Base-by-base conservation (phyloP, 768 basidiomycete species). In the Phylloporus rhodoxanthus region DNA sequence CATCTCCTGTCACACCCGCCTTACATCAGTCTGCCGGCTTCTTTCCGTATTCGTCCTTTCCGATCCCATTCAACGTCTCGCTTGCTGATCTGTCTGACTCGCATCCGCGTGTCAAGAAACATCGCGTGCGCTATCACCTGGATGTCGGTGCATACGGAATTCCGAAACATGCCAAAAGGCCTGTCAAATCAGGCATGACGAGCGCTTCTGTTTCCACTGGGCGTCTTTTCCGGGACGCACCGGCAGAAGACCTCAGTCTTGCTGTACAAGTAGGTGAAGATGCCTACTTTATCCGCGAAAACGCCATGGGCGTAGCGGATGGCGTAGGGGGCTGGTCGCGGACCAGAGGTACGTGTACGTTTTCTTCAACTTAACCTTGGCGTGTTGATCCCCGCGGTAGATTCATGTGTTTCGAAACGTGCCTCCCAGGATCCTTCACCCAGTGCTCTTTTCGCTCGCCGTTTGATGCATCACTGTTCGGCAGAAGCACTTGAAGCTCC, bases 271-370 rank as follows among this genome's bases (percentile, higher is more conserved):
- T 96, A 10, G 93, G 93, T 34, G 93, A 97, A 65, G 93, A 97
- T 61, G 89, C 92, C 5, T 95, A 92, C 61, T 91, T 91, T 54
- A 69, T 90, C 6, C 72, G 80, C 5, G 78, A 84, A 50, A 87
- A 92, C 61, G 88, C 91, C 6, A 84, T 98, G 75, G 94, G 94
- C 15, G 85, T 98, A 8, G 91, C 93, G 4, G 94, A 97, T 63
- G 94, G 94, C 26, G 94, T 97, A 1, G 94, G 94, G 0, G 93
- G 93, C 0, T 96, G 92, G 93, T 77, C 84, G 8, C 68, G 72
- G 50, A 61, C 66, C 32, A 74, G 59, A 50, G 66, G 64, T 60
- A 48, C 65, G 73, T 74, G 57, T 17, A 69, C 59, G 10, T 48
- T 53, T 25, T 21, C 23, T 29, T 45, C 9, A 59, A 52, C 43